Conservation (phyloP, 2,329 filamentous ascomycete genomes). For the Aspergillus persii region DNA sequence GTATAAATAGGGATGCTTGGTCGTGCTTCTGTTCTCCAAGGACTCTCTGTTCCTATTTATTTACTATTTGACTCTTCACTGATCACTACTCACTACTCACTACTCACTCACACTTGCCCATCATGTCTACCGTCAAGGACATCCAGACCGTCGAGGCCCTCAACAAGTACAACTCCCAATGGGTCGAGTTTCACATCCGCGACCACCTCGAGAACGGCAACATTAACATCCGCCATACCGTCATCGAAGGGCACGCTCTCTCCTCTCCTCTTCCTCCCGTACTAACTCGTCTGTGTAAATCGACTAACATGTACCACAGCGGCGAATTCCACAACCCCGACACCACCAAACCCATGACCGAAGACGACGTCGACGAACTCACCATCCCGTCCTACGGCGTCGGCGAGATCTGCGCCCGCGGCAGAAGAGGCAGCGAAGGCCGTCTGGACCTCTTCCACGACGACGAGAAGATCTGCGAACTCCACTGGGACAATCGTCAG, state of each 20-base stretch:
- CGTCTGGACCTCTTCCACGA: constrained; percentile 32
- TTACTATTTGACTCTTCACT: too few relatives aligned
- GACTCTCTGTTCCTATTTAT: not conserved
- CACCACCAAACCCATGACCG: constrained; percentile 24
- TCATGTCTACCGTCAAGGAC: not conserved
- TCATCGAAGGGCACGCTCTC: constrained; percentile 27
- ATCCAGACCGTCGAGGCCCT: not conserved
- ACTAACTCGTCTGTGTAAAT: not conserved
- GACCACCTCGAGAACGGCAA: constrained; percentile 27
- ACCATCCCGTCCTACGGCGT: constrained; percentile 27
- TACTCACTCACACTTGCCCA: not conserved
- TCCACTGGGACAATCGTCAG: constrained; percentile 34
- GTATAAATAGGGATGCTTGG: not conserved
- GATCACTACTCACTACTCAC: not conserved
- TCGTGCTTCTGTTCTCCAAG: not conserved
- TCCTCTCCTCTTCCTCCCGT: not conserved
- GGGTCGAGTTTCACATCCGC: constrained; percentile 30
- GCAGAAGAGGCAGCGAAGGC: constrained; percentile 33
- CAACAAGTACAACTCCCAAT: constrained; percentile 27
- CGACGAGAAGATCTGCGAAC: constrained; percentile 31
- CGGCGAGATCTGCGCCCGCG: constrained; percentile 30
- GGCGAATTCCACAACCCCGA: constrained; percentile 29
- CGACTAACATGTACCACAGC: constrained; percentile 14
- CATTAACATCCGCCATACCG: constrained; percentile 25
- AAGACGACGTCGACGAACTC: constrained; percentile 31